Conservation (phyloP, 1,284 basidiomycete species). For the Filobasidium uniguttulatum region DNA sequence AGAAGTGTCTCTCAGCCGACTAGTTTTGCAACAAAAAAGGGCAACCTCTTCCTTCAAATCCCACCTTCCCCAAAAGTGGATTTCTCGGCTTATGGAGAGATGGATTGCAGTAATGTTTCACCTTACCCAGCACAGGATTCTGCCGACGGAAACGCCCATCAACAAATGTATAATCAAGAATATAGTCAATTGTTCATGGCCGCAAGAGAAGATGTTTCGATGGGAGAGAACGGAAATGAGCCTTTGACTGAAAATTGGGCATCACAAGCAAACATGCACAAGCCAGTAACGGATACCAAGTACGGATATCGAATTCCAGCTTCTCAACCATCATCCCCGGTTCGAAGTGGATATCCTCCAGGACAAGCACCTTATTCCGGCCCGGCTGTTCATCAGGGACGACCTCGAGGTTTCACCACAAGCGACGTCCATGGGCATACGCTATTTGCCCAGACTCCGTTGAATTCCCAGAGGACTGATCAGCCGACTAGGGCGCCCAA, state of each 20-base stretch:
- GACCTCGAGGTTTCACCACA: slow-evolving; percentile 2
- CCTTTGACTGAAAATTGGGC: no score
- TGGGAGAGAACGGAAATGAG: no score
- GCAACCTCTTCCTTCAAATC: neutral
- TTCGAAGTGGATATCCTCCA: slow-evolving; percentile 3
- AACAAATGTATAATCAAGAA: no score
- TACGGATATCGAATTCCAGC: slow-evolving; percentile 5
- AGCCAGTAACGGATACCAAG: neutral
- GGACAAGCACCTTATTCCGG: slow-evolving; percentile 4
- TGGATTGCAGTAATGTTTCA: no score
- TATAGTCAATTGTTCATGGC: no score
- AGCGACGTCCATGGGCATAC: neutral
- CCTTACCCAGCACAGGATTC: no score
- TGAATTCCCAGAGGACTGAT: neutral
- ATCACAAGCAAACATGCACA: neutral
- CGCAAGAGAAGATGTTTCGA: no score
- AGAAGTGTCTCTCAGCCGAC: slow-evolving; percentile 10
- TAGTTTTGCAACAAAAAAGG: slow-evolving; percentile 1
- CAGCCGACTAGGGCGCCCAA: slow-evolving; percentile 1
- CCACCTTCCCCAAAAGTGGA: no score
- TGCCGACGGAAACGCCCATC: no score
- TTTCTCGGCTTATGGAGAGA: no score
- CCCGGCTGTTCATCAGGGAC: neutral
- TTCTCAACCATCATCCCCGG: slow-evolving; percentile 3
- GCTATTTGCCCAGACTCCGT: slow-evolving; percentile 1